Evolutionary conservation across 371 early-diverging fungal genomes (phyloP).

Genomic region (Batkoa obscura): DNA sequence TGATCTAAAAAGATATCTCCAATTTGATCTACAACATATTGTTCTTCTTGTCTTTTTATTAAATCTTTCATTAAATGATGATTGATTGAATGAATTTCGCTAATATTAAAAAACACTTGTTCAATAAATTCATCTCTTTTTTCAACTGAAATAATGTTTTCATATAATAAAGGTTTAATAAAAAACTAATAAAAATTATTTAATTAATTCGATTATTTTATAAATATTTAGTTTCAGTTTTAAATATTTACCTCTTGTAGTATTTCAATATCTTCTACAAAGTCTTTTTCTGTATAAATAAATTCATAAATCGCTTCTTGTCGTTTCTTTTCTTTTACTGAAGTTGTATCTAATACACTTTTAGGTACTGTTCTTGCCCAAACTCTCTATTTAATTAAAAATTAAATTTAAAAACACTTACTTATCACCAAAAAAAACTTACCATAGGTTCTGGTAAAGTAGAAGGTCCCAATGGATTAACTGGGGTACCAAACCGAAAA

Average conservation of each 20-base stretch:
- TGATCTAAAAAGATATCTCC: constrained; percentile 69
- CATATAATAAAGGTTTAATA: constrained; percentile 46
- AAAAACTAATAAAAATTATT: constrained; percentile 24
- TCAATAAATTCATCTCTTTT: constrained; percentile 43
- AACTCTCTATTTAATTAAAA: constrained; percentile 14
- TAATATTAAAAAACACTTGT: constrained; percentile 64
- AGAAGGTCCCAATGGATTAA: background rate
- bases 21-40: constrained; percentile 47
- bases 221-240: no score
- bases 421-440: background rate
- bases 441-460: background rate
- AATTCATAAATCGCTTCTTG: constrained; percentile 86
- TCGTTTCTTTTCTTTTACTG: constrained; percentile 53
- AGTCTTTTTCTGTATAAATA: constrained; percentile 76
- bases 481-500: background rate
- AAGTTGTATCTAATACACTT: constrained; percentile 44
- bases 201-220: background rate
- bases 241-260: constrained; percentile 33
- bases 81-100: constrained; percentile 49
- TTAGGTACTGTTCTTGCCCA: constrained; percentile 43
- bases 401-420: background rate
- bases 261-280: constrained; percentile 59
- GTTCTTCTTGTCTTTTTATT: constrained; percentile 43
- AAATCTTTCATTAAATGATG: constrained; percentile 38
- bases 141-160: constrained; percentile 34